A percentile compares a stretch with the other conserved stretches of the same genome.
phyloP scores from a whole-genome alignment of 2,329 filamentous ascomycete species.

The Alternaria novae-zelandiae region DNA sequence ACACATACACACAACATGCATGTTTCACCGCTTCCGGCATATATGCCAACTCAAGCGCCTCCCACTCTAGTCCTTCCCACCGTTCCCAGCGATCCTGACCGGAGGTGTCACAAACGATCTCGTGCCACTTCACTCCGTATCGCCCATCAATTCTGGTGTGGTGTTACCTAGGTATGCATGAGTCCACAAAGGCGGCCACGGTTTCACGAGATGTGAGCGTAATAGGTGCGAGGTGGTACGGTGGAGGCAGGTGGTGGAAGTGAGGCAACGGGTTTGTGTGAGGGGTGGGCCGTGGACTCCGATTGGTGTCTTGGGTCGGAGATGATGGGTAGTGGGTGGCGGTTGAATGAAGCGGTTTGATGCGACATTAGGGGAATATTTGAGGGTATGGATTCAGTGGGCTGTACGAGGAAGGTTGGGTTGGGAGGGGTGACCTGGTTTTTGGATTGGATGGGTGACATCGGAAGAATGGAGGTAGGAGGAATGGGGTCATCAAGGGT shows the following conservation, averaged over 20 bases:
- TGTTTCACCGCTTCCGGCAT: conserved; percentile 6
- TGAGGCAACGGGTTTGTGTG: conserved; percentile 12
- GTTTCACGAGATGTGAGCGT: not conserved
- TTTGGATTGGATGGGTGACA: not conserved
- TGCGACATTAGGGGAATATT: not conserved
- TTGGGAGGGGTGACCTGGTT: not conserved
- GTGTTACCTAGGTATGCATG: not conserved
- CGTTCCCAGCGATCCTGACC: not conserved
- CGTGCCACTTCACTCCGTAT: not conserved
- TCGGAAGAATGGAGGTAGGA: not conserved
- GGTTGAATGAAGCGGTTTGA: not conserved
- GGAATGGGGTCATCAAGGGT: not conserved
- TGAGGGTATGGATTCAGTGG: conserved; percentile 11
- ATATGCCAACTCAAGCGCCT: not conserved
- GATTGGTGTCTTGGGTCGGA: conserved; percentile 35
- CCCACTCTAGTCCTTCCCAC: not conserved
- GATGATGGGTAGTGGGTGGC: not conserved
- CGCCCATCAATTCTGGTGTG: not conserved
- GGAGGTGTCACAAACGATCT: conserved; percentile 1
- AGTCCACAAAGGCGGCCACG: not conserved
- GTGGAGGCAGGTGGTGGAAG: not conserved
- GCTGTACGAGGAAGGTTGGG: conserved; percentile 19
- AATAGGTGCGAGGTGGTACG: not conserved
- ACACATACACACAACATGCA: not conserved
- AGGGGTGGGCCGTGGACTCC: conserved; percentile 26